Base-by-base conservation (phyloP, 106 monocot genomes). In the Ottelia alismoides region DNA sequence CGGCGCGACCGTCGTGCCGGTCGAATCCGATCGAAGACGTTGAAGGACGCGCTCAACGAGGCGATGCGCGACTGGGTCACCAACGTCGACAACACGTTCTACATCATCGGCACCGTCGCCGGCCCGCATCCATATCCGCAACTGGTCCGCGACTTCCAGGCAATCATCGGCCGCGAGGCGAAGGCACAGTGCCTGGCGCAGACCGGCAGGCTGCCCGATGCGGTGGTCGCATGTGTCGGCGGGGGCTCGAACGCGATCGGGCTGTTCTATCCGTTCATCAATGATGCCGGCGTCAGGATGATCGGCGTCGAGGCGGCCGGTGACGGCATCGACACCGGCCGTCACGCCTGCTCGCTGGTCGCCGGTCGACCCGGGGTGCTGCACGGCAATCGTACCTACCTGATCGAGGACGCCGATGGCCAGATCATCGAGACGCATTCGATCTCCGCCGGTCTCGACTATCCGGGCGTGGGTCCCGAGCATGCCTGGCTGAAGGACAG, bases 1-100 rank as follows among this genome's bases (percentile, higher is more conserved):
- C 16, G 79, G 79, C 7, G 79, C 70, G 25, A 74, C 74, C 74
- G 49, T 49, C 6, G 21, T 14, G 20, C n/a, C 49, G 7, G 49
- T 49, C 20, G n/a, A 49, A 6, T 49, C 49, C 0, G 49, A 20
- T n/a, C n/a, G n/a, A n/a, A n/a, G n/a, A 49, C 49, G 6, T 20
- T 49, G 20, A 49, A 49, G 20, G 49, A 49, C 0, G 49, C 49
- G 5, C 17, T 20, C 12, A n/a, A 14, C 6, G 16, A 49, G 49
- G 49, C 49, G 17, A 49, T 49, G 5, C 9, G 49, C 17, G 49
- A 49, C n/a, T 40, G 35, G 35, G 35, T 40, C 4, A 40, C 35
- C n/a, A n/a, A n/a, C n/a, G n/a, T n/a, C n/a, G n/a, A n/a, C n/a
- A n/a, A n/a, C n/a, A n/a, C n/a, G n/a, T n/a, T n/a, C n/a, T n/a